These are phyloP conservation scores for Hanseniaspora nectarophila DNA, from an alignment of 805 yeast species.

Conservation along the genomic window DNA sequence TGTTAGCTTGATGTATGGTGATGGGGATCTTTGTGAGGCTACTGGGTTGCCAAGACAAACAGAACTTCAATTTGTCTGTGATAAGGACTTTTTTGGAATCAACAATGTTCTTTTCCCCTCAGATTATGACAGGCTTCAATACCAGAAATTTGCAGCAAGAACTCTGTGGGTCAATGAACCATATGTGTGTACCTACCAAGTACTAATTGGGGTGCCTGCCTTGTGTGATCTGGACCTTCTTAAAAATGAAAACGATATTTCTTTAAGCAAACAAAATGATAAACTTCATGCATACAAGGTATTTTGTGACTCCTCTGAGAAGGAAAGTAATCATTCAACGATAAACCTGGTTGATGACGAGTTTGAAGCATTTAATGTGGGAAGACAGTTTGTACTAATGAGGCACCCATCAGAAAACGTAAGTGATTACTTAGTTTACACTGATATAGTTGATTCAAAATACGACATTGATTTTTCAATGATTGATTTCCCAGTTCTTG, in stretches of 20 bases:
- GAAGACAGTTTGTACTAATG: slow-evolving; percentile 11
- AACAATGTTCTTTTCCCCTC: slow-evolving; percentile 2
- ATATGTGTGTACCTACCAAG: slow-evolving; percentile 46
- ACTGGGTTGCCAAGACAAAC: slow-evolving; percentile 41
- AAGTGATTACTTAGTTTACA: slow-evolving; percentile 1
- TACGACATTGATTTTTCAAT: not conserved
- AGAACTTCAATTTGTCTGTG: slow-evolving; percentile 49
- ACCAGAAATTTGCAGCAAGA: not conserved
- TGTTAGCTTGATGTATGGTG: slow-evolving; percentile 28
- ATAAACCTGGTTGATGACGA: not conserved
- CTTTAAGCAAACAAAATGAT: not conserved
- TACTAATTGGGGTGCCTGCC: slow-evolving; percentile 39
- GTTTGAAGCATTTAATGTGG: not conserved
- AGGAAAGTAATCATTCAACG: not conserved
- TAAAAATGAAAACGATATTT: slow-evolving; percentile 14
- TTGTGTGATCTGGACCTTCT: slow-evolving; percentile 35
- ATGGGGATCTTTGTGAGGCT: slow-evolving; percentile 51
- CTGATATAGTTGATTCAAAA: not conserved
- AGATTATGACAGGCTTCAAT: no score
- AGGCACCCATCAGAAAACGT: not conserved
- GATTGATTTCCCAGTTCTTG: not conserved
- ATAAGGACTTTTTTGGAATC: slow-evolving; percentile 27
- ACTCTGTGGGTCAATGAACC: slow-evolving; percentile 39
- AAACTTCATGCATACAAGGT: not conserved
- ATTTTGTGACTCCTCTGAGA: not conserved